phyloP scores from a whole-genome alignment of 2,329 filamentous ascomycete genomes.

The Phyllosticta paracitricarpa region DNA sequence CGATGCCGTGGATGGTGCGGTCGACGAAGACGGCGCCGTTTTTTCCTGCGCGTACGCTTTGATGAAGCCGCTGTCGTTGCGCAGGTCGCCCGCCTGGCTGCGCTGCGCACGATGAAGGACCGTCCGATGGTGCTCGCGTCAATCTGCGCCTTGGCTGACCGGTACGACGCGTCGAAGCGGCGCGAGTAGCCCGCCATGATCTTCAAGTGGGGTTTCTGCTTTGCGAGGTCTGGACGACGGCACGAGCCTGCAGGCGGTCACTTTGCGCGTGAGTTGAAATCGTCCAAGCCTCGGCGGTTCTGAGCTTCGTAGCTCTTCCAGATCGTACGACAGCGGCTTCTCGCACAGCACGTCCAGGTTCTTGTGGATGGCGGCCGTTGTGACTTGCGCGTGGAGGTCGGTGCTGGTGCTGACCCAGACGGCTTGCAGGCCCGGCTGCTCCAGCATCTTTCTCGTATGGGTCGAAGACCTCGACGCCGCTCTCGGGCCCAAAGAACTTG shows the following conservation, averaged over 20 bases:
- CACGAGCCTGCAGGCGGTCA: constrained; percentile 12
- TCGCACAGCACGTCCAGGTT: constrained; percentile 29
- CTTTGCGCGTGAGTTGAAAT: background rate
- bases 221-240: constrained; percentile 26
- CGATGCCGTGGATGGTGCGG: constrained; percentile 36
- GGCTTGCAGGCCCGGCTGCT: constrained; percentile 31
- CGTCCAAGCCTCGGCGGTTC: too few relatives aligned
- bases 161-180: constrained; percentile 31
- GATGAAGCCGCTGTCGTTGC: constrained; percentile 31
- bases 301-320: constrained; percentile 19
- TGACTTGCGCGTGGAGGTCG: constrained; percentile 26
- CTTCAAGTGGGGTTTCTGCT: constrained; percentile 28
- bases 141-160: constrained; percentile 9
- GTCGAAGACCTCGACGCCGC: constrained; percentile 34
- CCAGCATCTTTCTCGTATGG: constrained; percentile 39
- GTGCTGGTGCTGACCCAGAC: constrained; percentile 30
- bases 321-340: constrained; percentile 28
- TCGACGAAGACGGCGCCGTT: constrained; percentile 38
- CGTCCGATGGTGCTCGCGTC: constrained; percentile 27
- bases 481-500: constrained; percentile 31
- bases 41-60: constrained; percentile 28
- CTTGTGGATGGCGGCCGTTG: constrained; percentile 26
- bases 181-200: constrained; percentile 38
- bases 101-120: constrained; percentile 32
- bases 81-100: constrained; percentile 33